phyloP scores from a whole-genome alignment of 345 rosid genomes.

The Carallia brachiata region DNA sequence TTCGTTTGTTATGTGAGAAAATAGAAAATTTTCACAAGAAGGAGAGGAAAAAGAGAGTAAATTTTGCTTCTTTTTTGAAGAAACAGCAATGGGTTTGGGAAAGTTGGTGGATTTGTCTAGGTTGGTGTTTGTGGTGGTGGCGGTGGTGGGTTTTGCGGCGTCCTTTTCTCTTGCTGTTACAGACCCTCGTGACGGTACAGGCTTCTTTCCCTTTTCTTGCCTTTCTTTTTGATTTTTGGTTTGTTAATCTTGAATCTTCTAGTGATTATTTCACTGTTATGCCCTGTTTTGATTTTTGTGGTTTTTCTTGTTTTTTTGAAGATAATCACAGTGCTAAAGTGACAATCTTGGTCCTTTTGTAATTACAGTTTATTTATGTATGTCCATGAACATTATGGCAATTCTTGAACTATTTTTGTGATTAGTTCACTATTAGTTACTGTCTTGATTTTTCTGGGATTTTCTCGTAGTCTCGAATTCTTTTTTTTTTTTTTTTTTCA shows the following conservation, averaged over 20 bases:
- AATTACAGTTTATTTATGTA: too few species aligned
- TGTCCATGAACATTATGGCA: too few species aligned
- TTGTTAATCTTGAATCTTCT: not conserved
- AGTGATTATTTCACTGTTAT: not conserved
- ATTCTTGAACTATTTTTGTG: too few species aligned
- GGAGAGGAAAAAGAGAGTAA: not conserved
- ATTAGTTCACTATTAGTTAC: too few species aligned
- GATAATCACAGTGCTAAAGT: not conserved
- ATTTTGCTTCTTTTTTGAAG: not conserved
- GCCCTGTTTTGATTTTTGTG: slow-evolving; percentile 12
- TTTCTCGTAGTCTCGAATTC: too few species aligned
- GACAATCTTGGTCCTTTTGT: too few species aligned
- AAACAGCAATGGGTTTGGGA: slow-evolving; percentile 38
- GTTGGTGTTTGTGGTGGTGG: slow-evolving; percentile 28
- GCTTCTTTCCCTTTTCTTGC: slow-evolving; percentile 9
- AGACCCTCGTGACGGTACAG: slow-evolving; percentile 64
- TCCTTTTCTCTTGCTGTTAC: slow-evolving; percentile 48
- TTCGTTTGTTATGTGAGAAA: slow-evolving; percentile 4
- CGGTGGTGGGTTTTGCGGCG: slow-evolving; percentile 30
- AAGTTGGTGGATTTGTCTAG: slow-evolving; percentile 30
- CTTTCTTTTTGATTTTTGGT: not conserved
- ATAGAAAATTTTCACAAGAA: not conserved
- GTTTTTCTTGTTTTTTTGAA: not conserved
- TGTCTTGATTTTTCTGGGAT: too few species aligned
- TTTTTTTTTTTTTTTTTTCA: too few species aligned